These are phyloP conservation scores for Chloranthus sessilifolius DNA, from an alignment of 164 flowering plant species.

Conservation along the genomic window DNA sequence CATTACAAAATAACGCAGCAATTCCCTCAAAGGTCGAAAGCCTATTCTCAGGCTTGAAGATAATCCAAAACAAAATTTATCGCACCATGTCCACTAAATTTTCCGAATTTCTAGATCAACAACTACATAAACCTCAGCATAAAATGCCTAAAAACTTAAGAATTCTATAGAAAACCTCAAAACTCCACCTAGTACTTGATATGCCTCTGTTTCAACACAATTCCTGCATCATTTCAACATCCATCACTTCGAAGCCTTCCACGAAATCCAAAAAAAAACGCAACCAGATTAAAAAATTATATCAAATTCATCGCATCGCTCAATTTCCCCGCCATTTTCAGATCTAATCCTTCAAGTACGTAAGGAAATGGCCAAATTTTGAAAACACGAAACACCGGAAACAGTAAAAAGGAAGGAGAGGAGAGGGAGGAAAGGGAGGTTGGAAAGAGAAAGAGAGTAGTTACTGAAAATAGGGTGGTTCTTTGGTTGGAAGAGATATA, in stretches of 20 bases:
- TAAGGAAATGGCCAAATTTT: too few relatives aligned
- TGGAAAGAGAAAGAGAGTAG: too few relatives aligned
- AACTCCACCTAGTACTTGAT: neutral
- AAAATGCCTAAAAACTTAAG: neutral
- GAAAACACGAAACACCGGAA: too few relatives aligned
- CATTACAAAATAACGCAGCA: slow-evolving; percentile 3
- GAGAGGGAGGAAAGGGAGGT: too few relatives aligned
- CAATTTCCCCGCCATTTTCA: neutral
- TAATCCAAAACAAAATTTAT: too few relatives aligned
- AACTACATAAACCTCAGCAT: neutral
- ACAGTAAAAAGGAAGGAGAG: too few relatives aligned
- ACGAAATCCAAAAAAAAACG: neutral
- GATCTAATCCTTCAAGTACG: neutral
- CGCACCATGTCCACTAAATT: too few relatives aligned
- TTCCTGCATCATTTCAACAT: too few relatives aligned
- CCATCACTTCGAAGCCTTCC: neutral
- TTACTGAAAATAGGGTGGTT: too few relatives aligned
- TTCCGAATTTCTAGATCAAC: neutral
- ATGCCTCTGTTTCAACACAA: neutral
- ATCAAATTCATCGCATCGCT: slow-evolving; percentile 7
- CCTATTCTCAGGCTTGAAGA: too few relatives aligned
- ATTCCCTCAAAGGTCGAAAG: neutral
- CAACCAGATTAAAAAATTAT: neutral
- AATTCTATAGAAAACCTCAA: slow-evolving; percentile 1
- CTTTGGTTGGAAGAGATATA: too few relatives aligned